Evolutionary conservation across 257 asterid genomes (phyloP), one percentile per base, ranked within the genome.

Genomic region (Forsythia suspensa): DNA sequence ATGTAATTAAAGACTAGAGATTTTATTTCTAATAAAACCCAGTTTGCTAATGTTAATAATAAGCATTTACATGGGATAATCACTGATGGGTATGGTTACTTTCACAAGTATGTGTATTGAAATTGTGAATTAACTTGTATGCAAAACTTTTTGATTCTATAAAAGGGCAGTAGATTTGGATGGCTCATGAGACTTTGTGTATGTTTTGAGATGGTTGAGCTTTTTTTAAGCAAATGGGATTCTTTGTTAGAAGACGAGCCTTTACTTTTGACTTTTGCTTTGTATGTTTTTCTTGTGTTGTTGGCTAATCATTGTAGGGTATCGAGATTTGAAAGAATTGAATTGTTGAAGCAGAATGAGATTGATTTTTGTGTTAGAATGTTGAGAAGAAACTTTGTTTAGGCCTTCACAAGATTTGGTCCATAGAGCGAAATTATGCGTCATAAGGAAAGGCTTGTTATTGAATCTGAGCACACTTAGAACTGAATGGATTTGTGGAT

Each of bases 341-440:
- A 81, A 75, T 61, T 82, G 44, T 85, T 92, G 87, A 84, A 84
- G 87, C 76, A 74, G 77, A 43, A 84, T 89, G 97, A 92, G 91
- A 85, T 80, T 82, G 85, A 72, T 3, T 92, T 88, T 68, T 94
- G 92, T 75, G 83, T 88, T 57, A 83, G 87, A 77, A 78, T 88
- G 85, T 46, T 92, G 76, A 88, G 75, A 89, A 92, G 80, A 85
- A 84, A 0, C 90, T 92, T 67, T 52, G 48, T n/a, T 94, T 67
- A 84, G 98, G 88, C 90, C 92, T 82, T 86, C 89, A 83, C 98
- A 89, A 52, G 97, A 90, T 85, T 85, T 92, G 92, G 86, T 82
- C 80, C 90, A 82, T 77, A 84, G 90, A 67, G 89, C 89, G 0
- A 92, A 90, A 80, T 89, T 93, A 80, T 85, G 81, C 70, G 82